Base-by-base conservation (phyloP, 2,329 filamentous ascomycete species). In the Gaeumannomyces sp. region DNA sequence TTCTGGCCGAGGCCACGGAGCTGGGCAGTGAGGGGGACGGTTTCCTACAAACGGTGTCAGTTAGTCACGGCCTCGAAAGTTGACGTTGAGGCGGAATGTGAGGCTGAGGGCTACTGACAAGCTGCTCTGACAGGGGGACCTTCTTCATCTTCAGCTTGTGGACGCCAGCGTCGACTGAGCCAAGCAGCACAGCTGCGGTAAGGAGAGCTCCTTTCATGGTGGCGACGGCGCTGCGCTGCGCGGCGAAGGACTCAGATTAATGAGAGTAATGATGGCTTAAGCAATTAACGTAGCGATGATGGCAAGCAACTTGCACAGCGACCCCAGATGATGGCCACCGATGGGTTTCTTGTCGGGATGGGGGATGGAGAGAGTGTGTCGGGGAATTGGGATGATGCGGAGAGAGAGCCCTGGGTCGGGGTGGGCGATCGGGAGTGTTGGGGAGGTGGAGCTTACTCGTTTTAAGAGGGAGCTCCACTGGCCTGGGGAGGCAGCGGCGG, bases 91-190 rank as follows among this genome's bases (percentile, higher is more conserved):
- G 25, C 2, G 50, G 57, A 57, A 59, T 11, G 11, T 3, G 33
- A 27, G 35, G 66, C 19, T 7, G 14, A 29, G 28, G 38, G 28
- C 27, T 22, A 83, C 90, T 76, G 82, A 96, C 93, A 74, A 99
- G 86, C 83, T 98, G 95, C 78, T 98, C 92, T 62, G 89, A 85
- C 66, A 99, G 83, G 71, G 95, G 90, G 68, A 98, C 82, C 89
- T 99, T 99, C 86, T 97, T 91, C 74, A 99, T 89, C 85, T 96
- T 95, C 86, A 97, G 89, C 85, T 92, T 96, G 87, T 98, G 92
- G 70, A 97, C 84, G 73, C 88, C 92, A 72, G 92, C 94, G 76
- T 91, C 85, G 76, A 90, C 90, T 76, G 89, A 88, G 82, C 91
- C 90, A 74, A 93, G 84, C 83, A 96, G 87, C 82, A 89, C 84